These are phyloP conservation scores for Zoysia japonica DNA, from an alignment of 176 grass and related monocot species.

Conservation along the genomic window DNA sequence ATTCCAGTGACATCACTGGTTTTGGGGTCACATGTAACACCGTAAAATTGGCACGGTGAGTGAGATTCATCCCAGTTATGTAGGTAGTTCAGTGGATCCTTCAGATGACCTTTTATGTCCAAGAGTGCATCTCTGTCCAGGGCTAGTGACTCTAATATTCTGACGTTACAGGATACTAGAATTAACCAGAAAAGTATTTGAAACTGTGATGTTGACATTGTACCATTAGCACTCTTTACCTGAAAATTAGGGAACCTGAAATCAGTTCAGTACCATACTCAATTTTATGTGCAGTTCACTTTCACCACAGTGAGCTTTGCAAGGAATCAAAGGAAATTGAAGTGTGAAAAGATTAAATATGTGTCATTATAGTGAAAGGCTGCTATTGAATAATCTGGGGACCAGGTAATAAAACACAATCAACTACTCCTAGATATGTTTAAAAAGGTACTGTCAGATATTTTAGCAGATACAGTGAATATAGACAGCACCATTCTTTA, in stretches of 20 bases:
- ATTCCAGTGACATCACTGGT: conserved; percentile 61
- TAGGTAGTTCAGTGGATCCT: conserved; percentile 74
- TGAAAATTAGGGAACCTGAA: conserved; percentile 34
- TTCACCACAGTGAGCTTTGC: neutral
- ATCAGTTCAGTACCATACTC: conserved; percentile 29
- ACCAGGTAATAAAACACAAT: conserved; percentile 43
- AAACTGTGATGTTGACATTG: conserved; percentile 48
- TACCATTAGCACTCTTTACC: conserved; percentile 26
- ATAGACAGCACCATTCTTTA: neutral
- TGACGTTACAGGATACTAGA: conserved; percentile 39
- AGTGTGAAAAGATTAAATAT: conserved; percentile 36
- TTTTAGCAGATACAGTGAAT: conserved; percentile 21
- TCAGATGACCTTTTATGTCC: conserved; percentile 60
- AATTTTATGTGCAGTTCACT: conserved; percentile 28
- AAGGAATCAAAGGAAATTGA: conserved; percentile 17
- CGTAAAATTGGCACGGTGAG: conserved; percentile 66
- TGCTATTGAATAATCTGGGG: conserved; percentile 25
- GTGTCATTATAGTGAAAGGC: conserved; percentile 21
- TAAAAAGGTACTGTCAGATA: neutral
- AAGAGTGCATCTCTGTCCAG: conserved; percentile 65
- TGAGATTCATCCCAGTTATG: conserved; percentile 60
- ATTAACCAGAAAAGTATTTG: conserved; percentile 55
- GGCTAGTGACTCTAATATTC: conserved; percentile 47
- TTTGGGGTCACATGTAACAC: conserved; percentile 60
- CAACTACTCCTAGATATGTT: neutral